Conservation (phyloP, 495 filamentous ascomycete species). For the Penicillium bovifimosum region DNA sequence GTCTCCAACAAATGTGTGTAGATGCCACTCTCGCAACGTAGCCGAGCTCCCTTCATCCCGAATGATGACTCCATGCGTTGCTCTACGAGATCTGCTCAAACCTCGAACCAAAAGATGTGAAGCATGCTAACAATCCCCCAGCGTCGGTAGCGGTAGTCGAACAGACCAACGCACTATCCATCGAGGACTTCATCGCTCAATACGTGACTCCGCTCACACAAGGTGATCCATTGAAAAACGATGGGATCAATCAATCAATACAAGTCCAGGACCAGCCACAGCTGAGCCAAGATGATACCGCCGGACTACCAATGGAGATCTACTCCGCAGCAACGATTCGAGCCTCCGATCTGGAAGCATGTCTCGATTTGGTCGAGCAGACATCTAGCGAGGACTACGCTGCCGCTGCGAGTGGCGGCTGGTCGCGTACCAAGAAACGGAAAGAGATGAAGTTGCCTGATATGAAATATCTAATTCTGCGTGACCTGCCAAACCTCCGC, state of each 20-base stretch:
- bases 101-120: neutral
- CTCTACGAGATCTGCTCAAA: no score
- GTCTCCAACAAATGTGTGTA: constrained; percentile 17
- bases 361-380: constrained; percentile 64
- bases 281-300: neutral
- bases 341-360: constrained; percentile 52
- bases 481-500: constrained; percentile 1
- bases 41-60: no score
- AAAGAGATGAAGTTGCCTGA: constrained; percentile 72
- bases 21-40: neutral
- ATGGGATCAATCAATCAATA: neutral
- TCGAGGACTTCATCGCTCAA: constrained; percentile 28
- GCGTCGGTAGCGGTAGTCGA: constrained; percentile 39
- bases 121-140: constrained; percentile 5
- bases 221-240: neutral
- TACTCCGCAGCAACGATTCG: constrained; percentile 44
- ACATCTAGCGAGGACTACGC: constrained; percentile 66
- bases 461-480: constrained; percentile 61
- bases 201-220: constrained; percentile 21
- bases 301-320: constrained; percentile 27
- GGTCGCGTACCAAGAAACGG: constrained; percentile 63
- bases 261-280: neutral
- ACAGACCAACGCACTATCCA: constrained; percentile 35
- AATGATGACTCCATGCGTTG: no score
- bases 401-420: constrained; percentile 53